phyloP scores from a whole-genome alignment of 495 filamentous ascomycete species.

The Halenospora varia region DNA sequence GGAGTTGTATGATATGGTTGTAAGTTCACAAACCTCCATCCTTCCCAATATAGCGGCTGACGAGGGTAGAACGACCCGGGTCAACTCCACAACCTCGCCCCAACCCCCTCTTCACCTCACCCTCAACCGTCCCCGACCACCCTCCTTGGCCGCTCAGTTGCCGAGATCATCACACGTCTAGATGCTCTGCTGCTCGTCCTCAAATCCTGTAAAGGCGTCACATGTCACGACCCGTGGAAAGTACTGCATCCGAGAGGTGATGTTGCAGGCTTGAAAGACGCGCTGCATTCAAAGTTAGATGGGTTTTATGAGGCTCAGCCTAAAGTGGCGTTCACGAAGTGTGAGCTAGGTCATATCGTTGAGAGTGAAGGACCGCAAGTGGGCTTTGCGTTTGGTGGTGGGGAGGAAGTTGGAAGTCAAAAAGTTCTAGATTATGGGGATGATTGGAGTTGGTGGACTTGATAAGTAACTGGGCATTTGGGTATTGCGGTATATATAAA shows the following conservation, averaged over 20 bases:
- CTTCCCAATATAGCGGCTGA: background rate
- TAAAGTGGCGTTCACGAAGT: background rate
- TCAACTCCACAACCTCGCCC: slow-evolving; percentile 49
- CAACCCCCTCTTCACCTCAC: background rate
- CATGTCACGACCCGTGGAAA: slow-evolving; percentile 51
- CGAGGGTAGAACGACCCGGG: slow-evolving; percentile 42
- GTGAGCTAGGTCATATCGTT: background rate
- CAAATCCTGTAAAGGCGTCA: slow-evolving; percentile 48
- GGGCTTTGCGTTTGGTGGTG: background rate
- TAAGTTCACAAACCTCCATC: slow-evolving; percentile 23
- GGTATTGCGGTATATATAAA: too few species aligned
- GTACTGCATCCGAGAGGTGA: slow-evolving; percentile 43
- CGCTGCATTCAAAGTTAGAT: background rate
- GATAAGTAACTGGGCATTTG: too few species aligned
- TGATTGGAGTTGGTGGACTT: background rate
- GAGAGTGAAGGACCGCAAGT: background rate
- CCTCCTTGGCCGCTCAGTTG: slow-evolving; percentile 35
- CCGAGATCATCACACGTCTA: slow-evolving; percentile 38
- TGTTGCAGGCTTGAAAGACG: background rate
- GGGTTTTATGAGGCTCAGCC: background rate
- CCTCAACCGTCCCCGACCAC: background rate
- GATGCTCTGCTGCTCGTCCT: slow-evolving; percentile 54
- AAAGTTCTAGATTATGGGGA: background rate
- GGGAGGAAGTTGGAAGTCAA: background rate
- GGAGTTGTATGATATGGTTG: slow-evolving; percentile 54